These are phyloP conservation scores for Aulographum hederae DNA, from an alignment of 2,329 filamentous ascomycete species.

Conservation along the genomic window DNA sequence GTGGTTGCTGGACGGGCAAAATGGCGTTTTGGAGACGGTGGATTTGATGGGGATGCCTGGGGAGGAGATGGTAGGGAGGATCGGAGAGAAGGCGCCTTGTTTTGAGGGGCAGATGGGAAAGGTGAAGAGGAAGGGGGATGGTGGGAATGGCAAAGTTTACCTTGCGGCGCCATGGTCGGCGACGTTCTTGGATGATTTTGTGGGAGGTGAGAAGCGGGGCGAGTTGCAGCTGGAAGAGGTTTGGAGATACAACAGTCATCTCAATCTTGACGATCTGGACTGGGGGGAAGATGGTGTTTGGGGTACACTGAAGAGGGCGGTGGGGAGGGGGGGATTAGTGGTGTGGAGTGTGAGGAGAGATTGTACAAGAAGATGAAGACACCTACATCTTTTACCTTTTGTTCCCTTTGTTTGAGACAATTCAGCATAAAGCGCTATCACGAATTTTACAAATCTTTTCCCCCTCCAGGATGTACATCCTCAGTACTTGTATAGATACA, in stretches of 20 bases:
- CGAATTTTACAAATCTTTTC: too few species aligned
- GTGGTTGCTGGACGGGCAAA: conserved; percentile 63
- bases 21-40: conserved; percentile 48
- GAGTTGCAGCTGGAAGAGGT: conserved; percentile 49
- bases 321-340: conserved; percentile 29
- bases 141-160: conserved; percentile 9
- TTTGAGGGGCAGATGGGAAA: conserved; percentile 26
- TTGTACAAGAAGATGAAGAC: too few species aligned
- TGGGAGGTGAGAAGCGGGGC: conserved; percentile 15
- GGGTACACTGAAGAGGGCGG: conserved; percentile 49
- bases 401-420: too few species aligned
- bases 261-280: conserved; percentile 67
- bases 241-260: conserved; percentile 48
- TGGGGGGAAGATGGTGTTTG: conserved; percentile 61
- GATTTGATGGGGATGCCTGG: conserved; percentile 60
- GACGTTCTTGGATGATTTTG: conserved; percentile 41
- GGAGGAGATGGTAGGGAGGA: conserved; percentile 37
- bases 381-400: too few species aligned
- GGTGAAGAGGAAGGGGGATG: conserved; percentile 36
- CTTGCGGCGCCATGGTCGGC: conserved; percentile 59
- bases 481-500: too few species aligned
- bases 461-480: too few species aligned
- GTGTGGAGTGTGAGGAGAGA: conserved; percentile 23
- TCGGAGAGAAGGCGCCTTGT: conserved; percentile 43
- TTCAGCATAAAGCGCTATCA: too few species aligned